Evolutionary conservation across 2,329 filamentous ascomycete genomes (phyloP), one percentile per base, ranked within the genome.

Genomic region (Exophiala sp.): DNA sequence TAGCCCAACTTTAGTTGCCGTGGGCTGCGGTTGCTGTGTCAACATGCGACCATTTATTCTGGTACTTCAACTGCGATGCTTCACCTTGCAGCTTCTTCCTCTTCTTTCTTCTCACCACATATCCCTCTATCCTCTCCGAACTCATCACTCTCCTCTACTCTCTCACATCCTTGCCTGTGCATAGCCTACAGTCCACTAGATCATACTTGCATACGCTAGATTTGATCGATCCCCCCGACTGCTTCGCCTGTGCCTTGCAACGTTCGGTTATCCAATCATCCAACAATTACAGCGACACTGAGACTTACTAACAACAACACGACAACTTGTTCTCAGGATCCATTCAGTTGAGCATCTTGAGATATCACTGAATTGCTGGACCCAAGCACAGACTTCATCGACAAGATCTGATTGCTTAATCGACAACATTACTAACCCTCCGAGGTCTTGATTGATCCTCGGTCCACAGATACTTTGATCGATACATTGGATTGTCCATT

Each of bases 401-500:
- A 61, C 52, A 59, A 59, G 55, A 52, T 62, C 60, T 62, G 58
- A 58, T 64, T 63, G 63, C 57, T 62, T 62, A 65, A 66, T 65
- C 63, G 60, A 63, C 55, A 45, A 57, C 51, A 47, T 38, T 58
- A 65, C 63, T 65, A 65, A 66, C 64, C 57, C n/a, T n/a, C 53
- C 53, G 58, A 62, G 56, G 48, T 59, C 62, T 58, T 60, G 38
- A 49, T 59, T 58, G 56, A 53, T 53, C 47, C 50, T 62, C 60
- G 57, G 50, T 53, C 51, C 45, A 52, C 55, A 60, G 53, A 37
- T 55, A 60, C 51, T 52, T 37, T 63, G 65, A 68, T 70, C 69
- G 68, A 73, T 67, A 70, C 71, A 73, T 73, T 74, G 59, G 65
- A 46, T 73, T 75, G 70, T 69, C 70, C 65, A 58, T 68, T 75